Base-by-base conservation (phyloP, 345 rosid genomes). In the Populus euphratica region DNA sequence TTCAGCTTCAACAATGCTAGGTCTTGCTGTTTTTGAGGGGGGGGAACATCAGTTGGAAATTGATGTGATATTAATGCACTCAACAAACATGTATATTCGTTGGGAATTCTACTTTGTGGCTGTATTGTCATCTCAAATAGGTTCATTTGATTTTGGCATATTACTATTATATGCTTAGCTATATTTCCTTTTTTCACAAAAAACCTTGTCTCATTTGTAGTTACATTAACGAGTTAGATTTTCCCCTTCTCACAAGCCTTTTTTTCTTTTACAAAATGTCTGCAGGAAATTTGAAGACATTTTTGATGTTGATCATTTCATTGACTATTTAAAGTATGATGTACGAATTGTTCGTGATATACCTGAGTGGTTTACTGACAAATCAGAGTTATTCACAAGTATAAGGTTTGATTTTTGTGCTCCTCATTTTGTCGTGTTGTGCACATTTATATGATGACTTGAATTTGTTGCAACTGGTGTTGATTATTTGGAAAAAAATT, bases 301-400 rank as follows among this genome's bases (percentile, higher is more conserved):
- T 77, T 96, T 96, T 74, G 94, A 92, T 82, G 99, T 94, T 49
- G 93, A 96, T 82, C 97, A 92, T 89, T 96, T 96, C 87, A 94
- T 96, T 83, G 93, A 94, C 82, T 96, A 93, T 88, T 86, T 96
- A 82, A 96, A 92, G 79, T 91, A 90, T 77, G 98, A 96, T 72
- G 92, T 94, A 61, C 88, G 86, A 44, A 94, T 96, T 79, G 98
- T 96, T 80, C 93, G 96, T 25, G 99, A 94, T 78, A 96, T 94
- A 81, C 98, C 99, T 29, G 88, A 90, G 78, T 96, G 97, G 99
- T 96, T 96, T 85, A 90, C 95, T 65, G 99, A 96, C 87, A 94
- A 90, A 87, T 80, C 97, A 74, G 98, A 96, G 83, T 86, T 96
- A 68, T 94, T 94, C 82, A 80, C 94, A 61, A 96, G 97, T 77